Evolutionary conservation across 2,329 filamentous ascomycete genomes (phyloP).

Genomic region (Colletotrichum sp.): DNA sequence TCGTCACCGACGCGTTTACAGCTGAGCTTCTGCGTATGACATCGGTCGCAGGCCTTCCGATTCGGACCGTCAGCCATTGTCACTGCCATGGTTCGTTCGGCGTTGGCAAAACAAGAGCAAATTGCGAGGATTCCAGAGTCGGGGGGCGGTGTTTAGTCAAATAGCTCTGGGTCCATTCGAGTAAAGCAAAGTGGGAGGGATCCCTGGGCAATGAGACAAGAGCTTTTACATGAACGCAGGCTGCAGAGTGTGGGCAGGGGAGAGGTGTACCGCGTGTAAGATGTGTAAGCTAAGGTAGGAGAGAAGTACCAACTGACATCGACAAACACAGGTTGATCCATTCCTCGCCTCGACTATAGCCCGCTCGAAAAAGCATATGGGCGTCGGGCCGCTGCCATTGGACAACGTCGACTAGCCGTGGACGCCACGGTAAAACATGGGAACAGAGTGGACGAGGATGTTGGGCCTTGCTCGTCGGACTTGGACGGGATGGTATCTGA

Average conservation of each 20-base stretch:
- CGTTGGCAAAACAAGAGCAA: slow-evolving; percentile 19
- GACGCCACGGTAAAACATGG: slow-evolving; percentile 16
- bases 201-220: slow-evolving; percentile 11
- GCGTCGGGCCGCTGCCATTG: slow-evolving; percentile 1
- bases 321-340: slow-evolving; percentile 8
- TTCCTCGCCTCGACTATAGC: slow-evolving; percentile 17
- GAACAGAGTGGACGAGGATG: slow-evolving; percentile 2
- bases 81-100: slow-evolving; percentile 26
- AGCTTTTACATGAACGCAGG: slow-evolving; percentile 1
- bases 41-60: slow-evolving; percentile 52
- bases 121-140: slow-evolving; percentile 20
- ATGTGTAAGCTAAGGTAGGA: neutral
- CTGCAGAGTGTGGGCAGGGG: neutral
- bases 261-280: neutral
- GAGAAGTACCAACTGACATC: neutral
- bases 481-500: neutral
- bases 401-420: slow-evolving; percentile 5
- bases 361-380: slow-evolving; percentile 7
- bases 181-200: neutral
- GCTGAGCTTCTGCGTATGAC: slow-evolving; percentile 50
- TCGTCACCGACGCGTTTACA: slow-evolving; percentile 46
- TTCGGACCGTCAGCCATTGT: slow-evolving; percentile 42
- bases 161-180: slow-evolving; percentile 7
- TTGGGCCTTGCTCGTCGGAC: neutral
- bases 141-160: slow-evolving; percentile 21